phyloP scores from a whole-genome alignment of 2,329 filamentous ascomycete genomes.

The Trematosphaeria pertusa region DNA sequence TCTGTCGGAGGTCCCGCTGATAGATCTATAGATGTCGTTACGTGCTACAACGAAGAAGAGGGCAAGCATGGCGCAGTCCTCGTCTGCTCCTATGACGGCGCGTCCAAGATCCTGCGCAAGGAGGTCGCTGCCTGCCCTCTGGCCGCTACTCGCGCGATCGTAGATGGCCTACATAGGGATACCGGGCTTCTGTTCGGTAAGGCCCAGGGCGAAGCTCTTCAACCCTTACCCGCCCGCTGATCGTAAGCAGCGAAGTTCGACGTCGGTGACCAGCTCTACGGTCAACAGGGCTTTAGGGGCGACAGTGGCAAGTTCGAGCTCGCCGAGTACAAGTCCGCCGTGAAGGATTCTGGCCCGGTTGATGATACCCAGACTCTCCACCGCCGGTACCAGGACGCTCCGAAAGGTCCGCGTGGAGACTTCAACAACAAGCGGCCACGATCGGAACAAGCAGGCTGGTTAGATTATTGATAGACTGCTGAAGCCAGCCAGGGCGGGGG shows the following conservation, averaged over 20 bases:
- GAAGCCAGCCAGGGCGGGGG: too few relatives aligned
- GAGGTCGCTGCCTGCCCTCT: slow-evolving; percentile 80
- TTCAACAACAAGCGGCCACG: too few relatives aligned
- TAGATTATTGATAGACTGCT: too few relatives aligned
- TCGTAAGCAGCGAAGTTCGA: slow-evolving; percentile 20
- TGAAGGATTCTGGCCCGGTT: slow-evolving; percentile 6
- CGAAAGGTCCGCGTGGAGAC: slow-evolving; percentile 1
- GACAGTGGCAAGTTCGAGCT: slow-evolving; percentile 15
- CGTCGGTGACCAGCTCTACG: slow-evolving; percentile 23
- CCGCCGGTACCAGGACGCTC: not conserved
- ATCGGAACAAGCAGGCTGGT: too few relatives aligned
- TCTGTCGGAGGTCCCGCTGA: slow-evolving; percentile 7
- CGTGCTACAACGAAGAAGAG: slow-evolving; percentile 14
- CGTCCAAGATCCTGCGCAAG: slow-evolving; percentile 74
- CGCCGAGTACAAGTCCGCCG: not conserved
- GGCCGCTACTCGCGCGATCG: slow-evolving; percentile 49
- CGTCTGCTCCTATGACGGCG: slow-evolving; percentile 79
- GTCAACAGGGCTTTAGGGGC: slow-evolving; percentile 23
- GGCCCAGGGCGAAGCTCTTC: too few relatives aligned
- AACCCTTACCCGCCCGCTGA: slow-evolving; percentile 5
- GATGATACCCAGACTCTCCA: slow-evolving; percentile 22
- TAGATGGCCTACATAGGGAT: slow-evolving; percentile 30
- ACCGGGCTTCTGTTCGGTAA: slow-evolving; percentile 28
- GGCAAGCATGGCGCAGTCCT: slow-evolving; percentile 91
- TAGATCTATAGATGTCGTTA: slow-evolving; percentile 22